Conservation (phyloP, 2,329 filamentous ascomycete genomes). For the Pseudocercospora musae region DNA sequence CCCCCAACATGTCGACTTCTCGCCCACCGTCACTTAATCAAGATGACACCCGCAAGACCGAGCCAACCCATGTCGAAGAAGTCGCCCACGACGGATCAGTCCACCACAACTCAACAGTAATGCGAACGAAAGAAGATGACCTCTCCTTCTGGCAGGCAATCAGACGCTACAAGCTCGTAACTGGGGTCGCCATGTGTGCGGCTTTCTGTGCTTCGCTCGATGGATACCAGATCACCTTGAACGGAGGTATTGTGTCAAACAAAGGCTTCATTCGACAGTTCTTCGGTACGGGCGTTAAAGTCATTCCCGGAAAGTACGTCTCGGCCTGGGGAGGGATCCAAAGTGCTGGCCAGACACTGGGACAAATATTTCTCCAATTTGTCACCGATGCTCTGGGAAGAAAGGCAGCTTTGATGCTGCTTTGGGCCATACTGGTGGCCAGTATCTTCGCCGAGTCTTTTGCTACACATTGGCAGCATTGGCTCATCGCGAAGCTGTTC, state of each 20-base stretch:
- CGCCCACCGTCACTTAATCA: not conserved
- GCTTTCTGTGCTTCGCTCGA: conserved; percentile 44
- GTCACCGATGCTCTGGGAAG: conserved; percentile 38
- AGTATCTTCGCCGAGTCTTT: conserved; percentile 41
- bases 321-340: conserved; percentile 43
- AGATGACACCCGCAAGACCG: not conserved
- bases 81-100: not conserved
- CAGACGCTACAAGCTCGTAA: conserved; percentile 36
- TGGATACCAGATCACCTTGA: conserved; percentile 41
- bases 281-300: conserved; percentile 30
- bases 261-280: conserved; percentile 43
- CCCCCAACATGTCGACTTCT: not conserved
- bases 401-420: conserved; percentile 22
- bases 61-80: not conserved
- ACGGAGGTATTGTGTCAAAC: conserved; percentile 40
- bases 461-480: conserved; percentile 40
- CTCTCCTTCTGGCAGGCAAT: conserved; percentile 41
- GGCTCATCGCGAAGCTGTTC: conserved; percentile 36
- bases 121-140: conserved; percentile 31
- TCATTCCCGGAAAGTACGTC: conserved; percentile 38
- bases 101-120: not conserved
- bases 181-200: conserved; percentile 40
- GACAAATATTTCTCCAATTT: conserved; percentile 40
- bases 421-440: conserved; percentile 34
- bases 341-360: conserved; percentile 40